Evolutionary conservation across 2,329 filamentous ascomycete species (phyloP).

Genomic region (Claviceps pazoutovae): DNA sequence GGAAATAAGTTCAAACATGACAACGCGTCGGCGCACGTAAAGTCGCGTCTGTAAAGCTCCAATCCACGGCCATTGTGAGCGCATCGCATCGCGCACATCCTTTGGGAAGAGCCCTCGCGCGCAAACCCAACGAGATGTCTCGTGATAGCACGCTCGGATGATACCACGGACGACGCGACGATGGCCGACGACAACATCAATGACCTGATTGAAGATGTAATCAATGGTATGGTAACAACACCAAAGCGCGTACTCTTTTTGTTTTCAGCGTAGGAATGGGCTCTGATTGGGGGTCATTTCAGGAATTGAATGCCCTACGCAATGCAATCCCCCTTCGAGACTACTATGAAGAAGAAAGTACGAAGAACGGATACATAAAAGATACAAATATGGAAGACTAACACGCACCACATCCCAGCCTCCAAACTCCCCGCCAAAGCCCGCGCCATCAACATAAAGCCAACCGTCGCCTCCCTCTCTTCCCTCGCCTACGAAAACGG

Average conservation of each 20-base stretch:
- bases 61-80: neutral
- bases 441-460: slow-evolving; percentile 46
- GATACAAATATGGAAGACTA: neutral
- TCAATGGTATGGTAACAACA: slow-evolving; percentile 14
- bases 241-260: neutral
- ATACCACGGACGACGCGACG: slow-evolving; percentile 3
- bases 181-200: slow-evolving; percentile 19
- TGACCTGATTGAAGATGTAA: slow-evolving; percentile 23
- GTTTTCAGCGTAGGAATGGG: too few species aligned
- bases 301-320: too few species aligned
- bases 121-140: neutral
- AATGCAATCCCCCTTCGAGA: too few species aligned
- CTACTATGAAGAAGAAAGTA: neutral
- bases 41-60: neutral
- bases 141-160: neutral
- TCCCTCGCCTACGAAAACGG: slow-evolving; percentile 54
- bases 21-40: neutral
- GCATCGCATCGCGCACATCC: neutral
- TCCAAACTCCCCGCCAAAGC: slow-evolving; percentile 51
- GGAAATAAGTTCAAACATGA: neutral
- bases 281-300: too few species aligned
- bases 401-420: slow-evolving; percentile 23
- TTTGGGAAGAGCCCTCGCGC: neutral
- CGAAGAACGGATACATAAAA: neutral
- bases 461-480: slow-evolving; percentile 48